These are phyloP conservation scores for Mucor piriformis DNA, from an alignment of 371 early-diverging fungal species.

Conservation along the genomic window DNA sequence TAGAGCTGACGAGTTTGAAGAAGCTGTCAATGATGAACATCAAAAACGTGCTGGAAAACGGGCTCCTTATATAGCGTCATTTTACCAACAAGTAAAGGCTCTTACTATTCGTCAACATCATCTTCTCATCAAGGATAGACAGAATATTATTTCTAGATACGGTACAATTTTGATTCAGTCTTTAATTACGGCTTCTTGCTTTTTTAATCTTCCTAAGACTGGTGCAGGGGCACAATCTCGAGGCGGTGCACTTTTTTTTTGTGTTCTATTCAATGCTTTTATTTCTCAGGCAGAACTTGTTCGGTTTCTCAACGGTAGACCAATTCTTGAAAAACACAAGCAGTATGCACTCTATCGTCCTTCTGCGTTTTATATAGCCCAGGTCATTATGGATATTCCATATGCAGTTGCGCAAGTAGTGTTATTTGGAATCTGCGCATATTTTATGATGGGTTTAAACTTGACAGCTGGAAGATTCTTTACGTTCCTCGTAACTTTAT, in stretches of 20 bases:
- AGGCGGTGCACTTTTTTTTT: slow-evolving; percentile 70
- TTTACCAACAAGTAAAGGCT: slow-evolving; percentile 62
- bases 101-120: slow-evolving; percentile 66
- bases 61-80: slow-evolving; percentile 64
- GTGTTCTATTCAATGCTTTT: slow-evolving; percentile 60
- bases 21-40: slow-evolving; percentile 57
- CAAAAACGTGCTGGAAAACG: slow-evolving; percentile 54
- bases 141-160: slow-evolving; percentile 57
- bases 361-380: slow-evolving; percentile 64
- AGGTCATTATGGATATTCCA: slow-evolving; percentile 51
- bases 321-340: slow-evolving; percentile 72
- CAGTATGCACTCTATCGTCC: slow-evolving; percentile 72
- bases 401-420: slow-evolving; percentile 30
- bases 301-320: slow-evolving; percentile 56
- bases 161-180: slow-evolving; percentile 64
- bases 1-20: slow-evolving; percentile 48
- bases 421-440: slow-evolving; percentile 54
- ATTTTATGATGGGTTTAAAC: slow-evolving; percentile 67
- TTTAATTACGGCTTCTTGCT: slow-evolving; percentile 71
- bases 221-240: slow-evolving; percentile 70
- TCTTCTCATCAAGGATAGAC: slow-evolving; percentile 51
- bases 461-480: slow-evolving; percentile 54
- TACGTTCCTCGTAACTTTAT: slow-evolving; percentile 49
- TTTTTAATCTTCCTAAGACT: slow-evolving; percentile 54
- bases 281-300: slow-evolving; percentile 58